Conservation (phyloP, 2,329 filamentous ascomycete species). For the Colletotrichum tamarilloi region DNA sequence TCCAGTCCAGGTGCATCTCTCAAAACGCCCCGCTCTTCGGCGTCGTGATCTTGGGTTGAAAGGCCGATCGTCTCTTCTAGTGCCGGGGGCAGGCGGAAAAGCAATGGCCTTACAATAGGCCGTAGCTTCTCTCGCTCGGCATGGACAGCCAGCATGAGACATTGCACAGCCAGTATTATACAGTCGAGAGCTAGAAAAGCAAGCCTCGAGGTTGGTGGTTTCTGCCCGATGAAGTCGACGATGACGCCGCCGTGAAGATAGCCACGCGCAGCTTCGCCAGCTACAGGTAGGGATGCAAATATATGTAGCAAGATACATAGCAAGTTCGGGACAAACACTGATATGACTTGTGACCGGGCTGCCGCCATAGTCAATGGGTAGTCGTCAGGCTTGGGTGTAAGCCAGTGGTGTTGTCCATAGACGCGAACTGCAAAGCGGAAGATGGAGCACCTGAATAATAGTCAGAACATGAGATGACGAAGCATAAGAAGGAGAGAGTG, state of each 20-base stretch:
- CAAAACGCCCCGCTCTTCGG: constrained; percentile 65
- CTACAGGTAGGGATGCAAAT: constrained; percentile 63
- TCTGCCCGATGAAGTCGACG: constrained; percentile 76
- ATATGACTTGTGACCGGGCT: constrained; percentile 65
- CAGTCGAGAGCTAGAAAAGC: constrained; percentile 68
- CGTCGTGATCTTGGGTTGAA: constrained; percentile 61
- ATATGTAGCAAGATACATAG: constrained; percentile 71
- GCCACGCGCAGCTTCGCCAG: constrained; percentile 70
- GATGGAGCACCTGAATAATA: constrained; percentile 67
- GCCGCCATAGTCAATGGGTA: constrained; percentile 67
- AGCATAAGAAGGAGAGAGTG: neutral
- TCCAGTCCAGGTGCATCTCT: constrained; percentile 50
- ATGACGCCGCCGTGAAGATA: constrained; percentile 76
- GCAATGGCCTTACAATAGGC: constrained; percentile 43
- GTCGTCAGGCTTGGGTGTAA: constrained; percentile 70
- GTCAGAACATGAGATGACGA: constrained; percentile 32
- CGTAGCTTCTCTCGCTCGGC: constrained; percentile 69
- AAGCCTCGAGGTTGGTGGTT: constrained; percentile 67
- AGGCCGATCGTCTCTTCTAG: constrained; percentile 13
- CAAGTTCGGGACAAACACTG: constrained; percentile 68
- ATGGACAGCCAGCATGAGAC: constrained; percentile 72
- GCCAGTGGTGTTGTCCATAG: constrained; percentile 70
- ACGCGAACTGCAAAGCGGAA: constrained; percentile 70
- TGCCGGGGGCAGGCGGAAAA: constrained; percentile 20
- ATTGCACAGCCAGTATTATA: constrained; percentile 67